A percentile compares a stretch with the other conserved stretches of the same genome.
These are phyloP conservation scores for Starmerella powellii DNA, from an alignment of 805 yeast species.

Conservation along the genomic window DNA sequence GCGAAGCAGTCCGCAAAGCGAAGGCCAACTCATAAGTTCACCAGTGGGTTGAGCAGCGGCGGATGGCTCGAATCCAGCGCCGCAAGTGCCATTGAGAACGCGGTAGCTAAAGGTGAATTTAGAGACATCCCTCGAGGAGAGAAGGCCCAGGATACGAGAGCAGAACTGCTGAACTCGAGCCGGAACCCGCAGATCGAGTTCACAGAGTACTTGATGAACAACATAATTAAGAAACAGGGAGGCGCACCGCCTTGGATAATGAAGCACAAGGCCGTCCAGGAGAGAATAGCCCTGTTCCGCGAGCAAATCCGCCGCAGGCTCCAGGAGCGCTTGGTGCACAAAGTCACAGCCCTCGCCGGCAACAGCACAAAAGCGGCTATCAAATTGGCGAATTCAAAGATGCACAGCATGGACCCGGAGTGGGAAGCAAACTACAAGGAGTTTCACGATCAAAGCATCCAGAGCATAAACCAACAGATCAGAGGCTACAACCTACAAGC, in stretches of 20 bases:
- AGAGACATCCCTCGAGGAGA: conserved; percentile 52
- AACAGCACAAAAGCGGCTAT: conserved; percentile 3
- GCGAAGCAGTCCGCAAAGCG: conserved; percentile 6
- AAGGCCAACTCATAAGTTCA: neutral
- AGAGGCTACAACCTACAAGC: conserved; percentile 55
- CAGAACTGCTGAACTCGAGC: conserved; percentile 21
- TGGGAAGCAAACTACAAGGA: conserved; percentile 33
- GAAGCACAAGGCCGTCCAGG: conserved; percentile 47
- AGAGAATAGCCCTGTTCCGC: conserved; percentile 40
- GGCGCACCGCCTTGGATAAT: conserved; percentile 87
- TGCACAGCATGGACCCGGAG: conserved; percentile 6
- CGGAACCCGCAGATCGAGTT: conserved; percentile 46
- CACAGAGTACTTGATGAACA: conserved; percentile 68
- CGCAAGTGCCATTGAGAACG: conserved; percentile 62
- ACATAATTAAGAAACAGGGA: conserved; percentile 59
- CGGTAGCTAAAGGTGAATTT: conserved; percentile 60
- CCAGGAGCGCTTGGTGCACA: conserved; percentile 25
- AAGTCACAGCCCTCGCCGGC: conserved; percentile 14
- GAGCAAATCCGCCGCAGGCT: conserved; percentile 24
- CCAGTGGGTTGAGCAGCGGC: conserved; percentile 20
- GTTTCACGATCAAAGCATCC: conserved; percentile 31
- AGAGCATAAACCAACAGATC: conserved; percentile 37
- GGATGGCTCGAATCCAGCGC: conserved; percentile 49
- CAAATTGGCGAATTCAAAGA: neutral
- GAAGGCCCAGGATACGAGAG: conserved; percentile 34